phyloP scores from a whole-genome alignment of 768 basidiomycete species.

The Hebeloma cylindrosporum region DNA sequence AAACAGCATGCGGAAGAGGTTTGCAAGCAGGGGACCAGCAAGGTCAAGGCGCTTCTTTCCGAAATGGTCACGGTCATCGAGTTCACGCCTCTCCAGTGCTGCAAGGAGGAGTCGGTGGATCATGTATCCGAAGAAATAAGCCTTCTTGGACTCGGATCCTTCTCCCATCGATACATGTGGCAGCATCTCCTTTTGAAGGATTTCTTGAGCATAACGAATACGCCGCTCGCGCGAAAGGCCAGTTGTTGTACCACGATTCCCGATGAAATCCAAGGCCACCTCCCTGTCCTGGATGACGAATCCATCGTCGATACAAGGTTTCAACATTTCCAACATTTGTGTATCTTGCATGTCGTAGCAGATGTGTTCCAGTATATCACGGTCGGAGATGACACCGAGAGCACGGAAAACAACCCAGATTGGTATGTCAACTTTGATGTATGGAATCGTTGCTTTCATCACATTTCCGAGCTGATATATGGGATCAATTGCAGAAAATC shows the following conservation, averaged over 20 bases:
- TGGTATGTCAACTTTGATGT: constrained; percentile 97
- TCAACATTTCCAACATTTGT: constrained; percentile 96
- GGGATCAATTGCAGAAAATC: constrained; percentile 4
- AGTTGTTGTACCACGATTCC: constrained; percentile 94
- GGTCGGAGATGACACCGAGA: constrained; percentile 94
- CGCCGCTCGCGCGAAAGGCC: constrained; percentile 90
- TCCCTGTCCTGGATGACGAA: constrained; percentile 98
- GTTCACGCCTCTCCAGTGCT: constrained; percentile 88
- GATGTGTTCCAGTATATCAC: constrained; percentile 97
- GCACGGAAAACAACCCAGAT: constrained; percentile 99
- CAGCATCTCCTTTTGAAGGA: constrained; percentile 97
- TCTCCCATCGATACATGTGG: constrained; percentile 96
- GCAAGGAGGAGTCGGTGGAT: constrained; percentile 94
- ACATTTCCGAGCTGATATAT: constrained; percentile 72
- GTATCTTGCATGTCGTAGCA: constrained; percentile 97
- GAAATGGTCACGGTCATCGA: constrained; percentile 99
- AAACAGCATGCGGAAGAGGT: constrained; percentile 97
- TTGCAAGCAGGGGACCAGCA: constrained; percentile 94
- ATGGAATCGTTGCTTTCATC: constrained; percentile 96
- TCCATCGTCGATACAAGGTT: constrained; percentile 97
- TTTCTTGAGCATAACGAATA: constrained; percentile 95
- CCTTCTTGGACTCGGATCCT: constrained; percentile 96
- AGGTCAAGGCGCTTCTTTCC: constrained; percentile 97
- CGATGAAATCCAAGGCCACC: constrained; percentile 96
- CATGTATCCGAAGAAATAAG: constrained; percentile 99